Conservation (phyloP, 495 filamentous ascomycete species). For the Xylaria intraflava region DNA sequence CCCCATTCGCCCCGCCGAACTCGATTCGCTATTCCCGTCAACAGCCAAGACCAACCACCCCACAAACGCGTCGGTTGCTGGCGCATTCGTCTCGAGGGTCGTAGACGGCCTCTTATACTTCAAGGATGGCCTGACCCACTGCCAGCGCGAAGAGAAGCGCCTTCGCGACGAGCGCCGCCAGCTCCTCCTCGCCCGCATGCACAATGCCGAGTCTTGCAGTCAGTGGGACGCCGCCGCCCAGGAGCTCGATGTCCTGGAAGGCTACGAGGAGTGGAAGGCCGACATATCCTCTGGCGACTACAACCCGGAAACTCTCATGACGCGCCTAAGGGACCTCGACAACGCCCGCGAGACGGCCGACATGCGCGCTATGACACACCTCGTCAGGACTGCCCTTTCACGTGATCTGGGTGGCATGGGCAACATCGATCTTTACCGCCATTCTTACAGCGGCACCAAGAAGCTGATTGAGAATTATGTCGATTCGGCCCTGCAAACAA, state of each 20-base stretch:
- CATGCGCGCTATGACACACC: conserved; percentile 63
- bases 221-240: conserved; percentile 64
- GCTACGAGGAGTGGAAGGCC: conserved; percentile 76
- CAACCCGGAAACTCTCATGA: conserved; percentile 57
- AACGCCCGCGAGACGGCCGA: conserved; percentile 69
- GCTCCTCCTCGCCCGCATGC: conserved; percentile 56
- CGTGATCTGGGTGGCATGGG: conserved; percentile 83
- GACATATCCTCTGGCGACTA: conserved; percentile 52
- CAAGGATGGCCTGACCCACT: conserved; percentile 48
- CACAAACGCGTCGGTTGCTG: neutral
- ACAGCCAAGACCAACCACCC: neutral
- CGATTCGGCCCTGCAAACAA: conserved; percentile 63
- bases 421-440: conserved; percentile 72
- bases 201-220: conserved; percentile 53
- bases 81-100: conserved; percentile 10
- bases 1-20: conserved; percentile 8
- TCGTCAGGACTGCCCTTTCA: conserved; percentile 73
- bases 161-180: conserved; percentile 54
- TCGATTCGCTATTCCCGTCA: neutral
- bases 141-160: conserved; percentile 45
- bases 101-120: conserved; percentile 22
- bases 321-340: conserved; percentile 65
- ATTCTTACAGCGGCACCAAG: conserved; percentile 84
- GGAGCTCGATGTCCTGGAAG: conserved; percentile 76
- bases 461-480: conserved; percentile 81